Conservation (phyloP, 2,329 filamentous ascomycete genomes). For the Aspergillus floridensis region DNA sequence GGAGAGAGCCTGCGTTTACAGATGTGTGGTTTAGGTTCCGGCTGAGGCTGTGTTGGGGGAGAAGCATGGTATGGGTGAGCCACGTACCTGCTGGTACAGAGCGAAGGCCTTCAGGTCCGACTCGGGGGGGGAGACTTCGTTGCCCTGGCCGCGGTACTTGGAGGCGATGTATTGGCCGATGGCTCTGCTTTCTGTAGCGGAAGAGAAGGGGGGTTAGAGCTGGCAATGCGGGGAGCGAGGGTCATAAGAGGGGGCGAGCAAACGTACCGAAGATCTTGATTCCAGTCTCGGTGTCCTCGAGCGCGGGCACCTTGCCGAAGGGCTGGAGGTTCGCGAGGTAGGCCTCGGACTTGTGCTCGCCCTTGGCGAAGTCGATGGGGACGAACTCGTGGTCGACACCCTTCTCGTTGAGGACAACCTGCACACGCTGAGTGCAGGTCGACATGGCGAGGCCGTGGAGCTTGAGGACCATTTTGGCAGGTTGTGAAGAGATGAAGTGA, state of each 20-base stretch:
- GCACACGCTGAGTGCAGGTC: conserved; percentile 26
- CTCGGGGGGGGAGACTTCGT: conserved; percentile 12
- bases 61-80: background rate
- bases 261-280: conserved; percentile 19
- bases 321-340: conserved; percentile 29
- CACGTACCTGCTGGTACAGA: conserved; percentile 25
- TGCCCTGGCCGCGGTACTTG: conserved; percentile 19
- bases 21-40: conserved; percentile 5
- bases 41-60: background rate
- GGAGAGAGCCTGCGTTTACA: conserved; percentile 22
- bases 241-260: background rate
- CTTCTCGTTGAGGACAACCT: conserved; percentile 30
- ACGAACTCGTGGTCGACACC: conserved; percentile 28
- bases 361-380: conserved; percentile 21
- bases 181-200: conserved; percentile 28
- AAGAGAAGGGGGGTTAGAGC: background rate
- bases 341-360: conserved; percentile 27
- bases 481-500: background rate
- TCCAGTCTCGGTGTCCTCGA: conserved; percentile 34
- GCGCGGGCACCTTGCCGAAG: conserved; percentile 37
- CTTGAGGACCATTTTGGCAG: conserved; percentile 29
- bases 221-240: background rate
- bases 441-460: conserved; percentile 28
- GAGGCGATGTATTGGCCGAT: conserved; percentile 32
- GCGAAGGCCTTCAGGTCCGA: conserved; percentile 20